Conservation (phyloP, 768 basidiomycete species). For the Podaxis mareebaensis region DNA sequence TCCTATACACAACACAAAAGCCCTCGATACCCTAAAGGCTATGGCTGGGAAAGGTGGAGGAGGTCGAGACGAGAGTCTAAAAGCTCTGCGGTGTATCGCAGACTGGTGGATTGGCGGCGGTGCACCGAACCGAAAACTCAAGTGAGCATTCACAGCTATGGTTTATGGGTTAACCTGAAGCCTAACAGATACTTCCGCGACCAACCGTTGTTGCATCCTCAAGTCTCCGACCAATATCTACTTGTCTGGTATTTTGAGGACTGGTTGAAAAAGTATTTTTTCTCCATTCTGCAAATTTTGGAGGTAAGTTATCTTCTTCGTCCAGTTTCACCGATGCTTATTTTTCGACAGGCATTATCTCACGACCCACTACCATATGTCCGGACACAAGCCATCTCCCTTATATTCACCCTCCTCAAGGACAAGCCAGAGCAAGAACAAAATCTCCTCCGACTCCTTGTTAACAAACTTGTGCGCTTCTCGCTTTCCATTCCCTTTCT, state of each 20-base stretch:
- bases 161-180: constrained; percentile 1
- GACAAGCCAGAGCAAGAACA: constrained; percentile 98
- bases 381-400: constrained; percentile 77
- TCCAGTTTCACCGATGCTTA: neutral
- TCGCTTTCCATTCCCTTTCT: neutral
- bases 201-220: constrained; percentile 69
- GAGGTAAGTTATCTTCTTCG: constrained; percentile 54
- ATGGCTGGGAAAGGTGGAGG: constrained; percentile 86
- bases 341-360: constrained; percentile 59
- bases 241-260: constrained; percentile 93
- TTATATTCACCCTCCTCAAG: constrained; percentile 78
- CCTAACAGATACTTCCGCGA: constrained; percentile 82
- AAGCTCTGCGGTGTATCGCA: constrained; percentile 86
- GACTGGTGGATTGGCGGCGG: constrained; percentile 99
- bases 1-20: constrained; percentile 82
- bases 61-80: constrained; percentile 89
- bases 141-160: constrained; percentile 43
- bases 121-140: constrained; percentile 84
- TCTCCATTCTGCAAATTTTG: constrained; percentile 83
- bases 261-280: constrained; percentile 97
- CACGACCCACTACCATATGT: constrained; percentile 88
- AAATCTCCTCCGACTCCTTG: constrained; percentile 87
- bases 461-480: constrained; percentile 83
- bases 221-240: constrained; percentile 69
- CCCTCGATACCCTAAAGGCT: constrained; percentile 69